Evolutionary conservation across 805 yeast genomes (phyloP), one percentile per base, ranked within the genome.

Genomic region (Nakazawaea ishiwadae): DNA sequence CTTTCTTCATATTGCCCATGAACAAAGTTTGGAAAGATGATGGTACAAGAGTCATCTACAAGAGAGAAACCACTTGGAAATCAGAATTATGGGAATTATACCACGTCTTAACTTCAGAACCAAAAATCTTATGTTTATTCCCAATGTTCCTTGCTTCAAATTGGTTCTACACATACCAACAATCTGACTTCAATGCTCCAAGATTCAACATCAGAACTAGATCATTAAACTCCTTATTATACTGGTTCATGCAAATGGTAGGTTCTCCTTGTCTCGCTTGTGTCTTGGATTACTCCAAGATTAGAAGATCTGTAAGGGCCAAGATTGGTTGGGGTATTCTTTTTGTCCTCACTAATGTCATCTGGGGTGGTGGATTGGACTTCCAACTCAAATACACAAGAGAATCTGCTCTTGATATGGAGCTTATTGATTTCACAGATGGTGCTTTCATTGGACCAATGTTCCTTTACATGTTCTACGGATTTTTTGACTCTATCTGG

Each of bases 81-180:
- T 55, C 63, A 17, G 82, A 77, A 51, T 40, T 76, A 33, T 44
- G 49, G 12, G 75, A 65, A 34, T 62, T 76, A 50, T 55, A 54
- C 46, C 51, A 52, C 32, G 56, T 67, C 37, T 60, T 73, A 46
- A 53, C 50, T 40, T 48, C 46, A 18, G 72, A 71, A 50, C 75
- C 75, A 36, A 63, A 59, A 54, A 71, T 78, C 39, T 52, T 69
- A 36, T 55, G 71, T 19, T 51, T 77, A 55, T 71, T 79, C 67
- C 84, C 84, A 33, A 69, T 76, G 74, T 79, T 78, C 55, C 72
- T 75, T 49, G 68, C 80, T 21, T 75, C 84, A 28, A 79, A 79
- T 63, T 79, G 79, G 79, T 79, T 77, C 63, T 77, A 77, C 65
- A 74, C 83, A 35, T 79, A 79, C 58, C 82, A 79, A 59, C 77